Evolutionary conservation across 345 rosid species (phyloP).

Genomic region (Populus deltoides): DNA sequence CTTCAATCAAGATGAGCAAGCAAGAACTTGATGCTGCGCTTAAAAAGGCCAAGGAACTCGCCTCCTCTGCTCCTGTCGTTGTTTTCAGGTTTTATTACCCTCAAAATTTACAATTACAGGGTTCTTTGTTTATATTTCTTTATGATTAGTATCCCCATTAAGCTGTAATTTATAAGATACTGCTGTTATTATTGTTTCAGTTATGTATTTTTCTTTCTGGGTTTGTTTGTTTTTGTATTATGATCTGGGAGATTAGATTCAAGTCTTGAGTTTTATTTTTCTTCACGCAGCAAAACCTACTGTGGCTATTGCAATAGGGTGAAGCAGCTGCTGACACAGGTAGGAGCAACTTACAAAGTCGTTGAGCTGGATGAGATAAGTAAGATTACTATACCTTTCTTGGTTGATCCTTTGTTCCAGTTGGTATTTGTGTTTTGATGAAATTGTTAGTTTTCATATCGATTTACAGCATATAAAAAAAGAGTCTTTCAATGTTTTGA

Average conservation of each 20-base stretch:
- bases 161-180: neutral
- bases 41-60: conserved; percentile 55
- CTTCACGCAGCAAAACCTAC: conserved; percentile 57
- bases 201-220: neutral
- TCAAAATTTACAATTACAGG: neutral
- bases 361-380: conserved; percentile 49
- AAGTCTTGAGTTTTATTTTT: neutral
- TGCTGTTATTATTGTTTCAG: neutral
- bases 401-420: neutral
- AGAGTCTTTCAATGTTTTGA: neutral
- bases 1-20: conserved; percentile 35
- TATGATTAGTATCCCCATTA: neutral
- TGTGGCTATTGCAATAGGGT: conserved; percentile 59
- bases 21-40: conserved; percentile 44
- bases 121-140: neutral
- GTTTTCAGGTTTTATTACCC: conserved; percentile 49
- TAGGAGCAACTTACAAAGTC: conserved; percentile 45
- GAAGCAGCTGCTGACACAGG: conserved; percentile 54
- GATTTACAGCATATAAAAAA: neutral
- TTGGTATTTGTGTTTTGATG: neutral
- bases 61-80: conserved; percentile 54
- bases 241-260: neutral
- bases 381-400: conserved; percentile 9
- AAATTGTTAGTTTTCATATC: neutral
- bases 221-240: neutral